Percentiles rank a stretch among this genome's conserved stretches.
phyloP scores from a whole-genome alignment of 2,329 filamentous ascomycete genomes.

The Scleromitrula shiraiana region DNA sequence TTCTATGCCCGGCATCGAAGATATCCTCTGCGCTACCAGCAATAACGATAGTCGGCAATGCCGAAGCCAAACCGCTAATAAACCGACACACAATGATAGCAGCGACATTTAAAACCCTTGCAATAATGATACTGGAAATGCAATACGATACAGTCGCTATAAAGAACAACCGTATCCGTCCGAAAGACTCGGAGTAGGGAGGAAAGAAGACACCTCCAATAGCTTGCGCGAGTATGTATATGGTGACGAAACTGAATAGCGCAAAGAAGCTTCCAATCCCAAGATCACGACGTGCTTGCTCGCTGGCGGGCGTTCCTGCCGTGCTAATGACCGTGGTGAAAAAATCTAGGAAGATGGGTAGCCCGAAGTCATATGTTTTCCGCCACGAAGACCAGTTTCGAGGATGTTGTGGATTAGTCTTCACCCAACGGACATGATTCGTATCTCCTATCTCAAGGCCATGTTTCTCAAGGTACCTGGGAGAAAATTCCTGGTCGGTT shows the following conservation, averaged over 20 bases:
- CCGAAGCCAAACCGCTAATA: slow-evolving; percentile 37
- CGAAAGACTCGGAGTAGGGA: slow-evolving; percentile 33
- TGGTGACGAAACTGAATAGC: neutral
- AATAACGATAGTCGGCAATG: slow-evolving; percentile 39
- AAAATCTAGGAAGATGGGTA: slow-evolving; percentile 11
- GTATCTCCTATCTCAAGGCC: neutral
- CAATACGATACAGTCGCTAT: slow-evolving; percentile 29
- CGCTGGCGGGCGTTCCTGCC: slow-evolving; percentile 2
- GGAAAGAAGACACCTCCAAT: slow-evolving; percentile 34
- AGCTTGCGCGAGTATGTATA: slow-evolving; percentile 28
- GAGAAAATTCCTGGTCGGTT: no score
- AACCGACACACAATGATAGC: slow-evolving; percentile 36
- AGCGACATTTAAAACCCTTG: slow-evolving; percentile 30
- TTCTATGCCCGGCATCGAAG: slow-evolving; percentile 36
- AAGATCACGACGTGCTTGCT: neutral
- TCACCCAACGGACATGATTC: neutral
- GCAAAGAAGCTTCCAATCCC: neutral
- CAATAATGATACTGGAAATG: slow-evolving; percentile 33
- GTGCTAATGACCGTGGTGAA: slow-evolving; percentile 14
- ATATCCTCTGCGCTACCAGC: slow-evolving; percentile 42
- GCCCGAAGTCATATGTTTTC: slow-evolving; percentile 9
- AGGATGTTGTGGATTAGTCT: slow-evolving; percentile 6
- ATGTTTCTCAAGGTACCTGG: neutral
- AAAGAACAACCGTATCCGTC: slow-evolving; percentile 31
- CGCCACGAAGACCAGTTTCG: slow-evolving; percentile 9